Evolutionary conservation across 306 rosid genomes (phyloP).

Genomic region (Cucurbita moschata): DNA sequence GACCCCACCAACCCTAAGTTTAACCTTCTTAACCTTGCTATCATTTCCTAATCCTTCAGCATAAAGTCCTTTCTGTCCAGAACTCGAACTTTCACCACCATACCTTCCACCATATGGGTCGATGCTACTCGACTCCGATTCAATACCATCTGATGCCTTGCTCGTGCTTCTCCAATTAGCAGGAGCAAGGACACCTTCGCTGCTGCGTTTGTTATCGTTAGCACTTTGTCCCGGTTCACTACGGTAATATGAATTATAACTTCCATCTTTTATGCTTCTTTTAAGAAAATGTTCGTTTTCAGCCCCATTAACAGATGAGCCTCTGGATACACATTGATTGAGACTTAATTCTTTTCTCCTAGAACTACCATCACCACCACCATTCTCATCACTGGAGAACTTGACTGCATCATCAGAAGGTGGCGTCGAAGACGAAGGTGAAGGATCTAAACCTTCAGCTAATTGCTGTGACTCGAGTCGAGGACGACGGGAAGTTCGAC

Average conservation of each 20-base stretch:
- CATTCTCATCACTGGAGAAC: conserved; percentile 73
- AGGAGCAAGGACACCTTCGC: conserved; percentile 88
- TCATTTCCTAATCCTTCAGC: conserved; percentile 50
- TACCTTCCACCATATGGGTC: conserved; percentile 37
- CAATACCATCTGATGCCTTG: conserved; percentile 10
- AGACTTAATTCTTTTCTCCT: conserved; percentile 65
- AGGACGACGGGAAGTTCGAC: conserved; percentile 70
- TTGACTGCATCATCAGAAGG: conserved; percentile 59
- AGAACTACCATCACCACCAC: conserved; percentile 36
- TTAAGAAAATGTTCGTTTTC: conserved; percentile 28
- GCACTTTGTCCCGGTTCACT: conserved; percentile 35
- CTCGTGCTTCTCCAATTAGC: conserved; percentile 76
- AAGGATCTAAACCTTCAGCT: conserved; percentile 36
- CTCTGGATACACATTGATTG: conserved; percentile 38
- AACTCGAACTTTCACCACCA: conserved; percentile 33
- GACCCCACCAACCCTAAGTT: conserved; percentile 75
- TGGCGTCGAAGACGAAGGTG: conserved; percentile 47
- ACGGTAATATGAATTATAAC: conserved; percentile 31
- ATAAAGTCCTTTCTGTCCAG: conserved; percentile 33
- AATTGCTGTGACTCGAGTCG: conserved; percentile 59
- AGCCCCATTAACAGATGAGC: conserved; percentile 17
- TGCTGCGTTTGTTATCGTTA: conserved; percentile 37
- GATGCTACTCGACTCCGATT: not conserved
- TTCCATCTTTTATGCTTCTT: conserved; percentile 37
- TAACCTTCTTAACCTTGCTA: conserved; percentile 65